Evolutionary conservation across 352 stramenopile species (phyloP).

Genomic region (Elongisporangium prolatum): DNA sequence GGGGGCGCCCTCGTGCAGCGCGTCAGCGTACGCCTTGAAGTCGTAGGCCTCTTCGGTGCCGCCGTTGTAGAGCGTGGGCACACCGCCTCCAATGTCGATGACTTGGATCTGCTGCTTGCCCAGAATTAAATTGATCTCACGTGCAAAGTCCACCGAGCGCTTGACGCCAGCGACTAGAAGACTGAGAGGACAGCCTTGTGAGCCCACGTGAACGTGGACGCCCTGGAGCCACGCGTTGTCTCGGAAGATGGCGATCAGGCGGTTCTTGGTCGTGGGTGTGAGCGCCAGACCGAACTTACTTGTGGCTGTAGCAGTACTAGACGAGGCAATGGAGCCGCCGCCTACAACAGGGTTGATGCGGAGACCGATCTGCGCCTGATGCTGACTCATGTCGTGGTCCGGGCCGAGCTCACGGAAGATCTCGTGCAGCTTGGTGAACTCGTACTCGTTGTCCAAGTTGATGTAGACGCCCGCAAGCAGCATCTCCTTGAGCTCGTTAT

Average conservation of each 20-base stretch:
- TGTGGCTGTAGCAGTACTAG: slow-evolving; percentile 82
- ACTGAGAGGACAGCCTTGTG: slow-evolving; percentile 81
- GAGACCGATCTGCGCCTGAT: slow-evolving; percentile 73
- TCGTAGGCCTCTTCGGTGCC: slow-evolving; percentile 57
- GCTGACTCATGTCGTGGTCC: slow-evolving; percentile 9
- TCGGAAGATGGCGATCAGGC: slow-evolving; percentile 50
- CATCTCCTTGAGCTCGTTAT: slow-evolving; percentile 73
- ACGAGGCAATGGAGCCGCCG: slow-evolving; percentile 76
- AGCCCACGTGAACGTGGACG: slow-evolving; percentile 89
- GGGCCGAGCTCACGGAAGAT: slow-evolving; percentile 44
- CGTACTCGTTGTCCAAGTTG: slow-evolving; percentile 91
- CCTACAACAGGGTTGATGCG: slow-evolving; percentile 91
- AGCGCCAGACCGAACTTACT: slow-evolving; percentile 91
- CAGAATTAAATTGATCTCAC: slow-evolving; percentile 62
- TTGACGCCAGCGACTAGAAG: slow-evolving; percentile 77
- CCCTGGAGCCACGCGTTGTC: slow-evolving; percentile 82
- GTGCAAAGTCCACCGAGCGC: slow-evolving; percentile 68
- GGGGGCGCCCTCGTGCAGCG: slow-evolving; percentile 59
- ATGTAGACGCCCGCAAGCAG: slow-evolving; percentile 80
- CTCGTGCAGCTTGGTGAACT: slow-evolving; percentile 74
- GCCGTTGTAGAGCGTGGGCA: slow-evolving; percentile 86
- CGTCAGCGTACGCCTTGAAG: slow-evolving; percentile 78
- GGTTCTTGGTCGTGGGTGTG: slow-evolving; percentile 41
- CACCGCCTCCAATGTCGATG: slow-evolving; percentile 90
- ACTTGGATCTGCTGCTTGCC: slow-evolving; percentile 60